Percentiles rank a stretch among this genome's conserved stretches.
Evolutionary conservation across 2,329 filamentous ascomycete genomes (phyloP).

Genomic region (Scopulariopsis brevicaulis): DNA sequence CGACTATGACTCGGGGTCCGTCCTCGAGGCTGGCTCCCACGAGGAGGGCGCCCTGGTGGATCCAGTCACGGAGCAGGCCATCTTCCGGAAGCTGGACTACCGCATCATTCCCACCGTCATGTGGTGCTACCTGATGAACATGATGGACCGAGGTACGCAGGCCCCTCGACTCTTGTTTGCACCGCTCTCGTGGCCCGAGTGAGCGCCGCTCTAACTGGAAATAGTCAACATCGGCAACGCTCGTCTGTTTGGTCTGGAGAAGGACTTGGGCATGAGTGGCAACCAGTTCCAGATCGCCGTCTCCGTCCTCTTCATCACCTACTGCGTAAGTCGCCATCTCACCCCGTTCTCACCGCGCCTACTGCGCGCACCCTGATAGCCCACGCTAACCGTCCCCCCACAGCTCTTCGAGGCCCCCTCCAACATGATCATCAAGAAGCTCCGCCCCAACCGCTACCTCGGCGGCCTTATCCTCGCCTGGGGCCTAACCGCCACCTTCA

Average conservation of each 20-base stretch:
- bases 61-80: not conserved
- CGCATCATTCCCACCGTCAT: conserved; percentile 19
- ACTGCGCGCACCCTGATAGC: not conserved
- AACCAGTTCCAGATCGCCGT: conserved; percentile 47
- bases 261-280: conserved; percentile 41
- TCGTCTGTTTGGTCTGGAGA: conserved; percentile 45
- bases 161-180: not conserved
- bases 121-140: conserved; percentile 22
- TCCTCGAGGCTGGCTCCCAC: not conserved
- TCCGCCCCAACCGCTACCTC: conserved; percentile 35
- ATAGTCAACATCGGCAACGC: conserved; percentile 65
- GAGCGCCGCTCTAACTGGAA: conserved; percentile 10
- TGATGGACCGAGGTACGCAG: conserved; percentile 20
- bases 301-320: conserved; percentile 24
- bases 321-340: conserved; percentile 23
- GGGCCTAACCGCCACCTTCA: conserved; percentile 32
- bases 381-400: not conserved
- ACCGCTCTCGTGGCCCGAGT: not conserved
- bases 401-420: conserved; percentile 27
- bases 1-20: not conserved
- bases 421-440: conserved; percentile 22
- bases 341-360: not conserved
- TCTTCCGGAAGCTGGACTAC: conserved; percentile 16
- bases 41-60: not conserved
- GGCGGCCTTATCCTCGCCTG: conserved; percentile 31